phyloP scores from a whole-genome alignment of 148 eudicot species.

The Rhododendron molle region DNA sequence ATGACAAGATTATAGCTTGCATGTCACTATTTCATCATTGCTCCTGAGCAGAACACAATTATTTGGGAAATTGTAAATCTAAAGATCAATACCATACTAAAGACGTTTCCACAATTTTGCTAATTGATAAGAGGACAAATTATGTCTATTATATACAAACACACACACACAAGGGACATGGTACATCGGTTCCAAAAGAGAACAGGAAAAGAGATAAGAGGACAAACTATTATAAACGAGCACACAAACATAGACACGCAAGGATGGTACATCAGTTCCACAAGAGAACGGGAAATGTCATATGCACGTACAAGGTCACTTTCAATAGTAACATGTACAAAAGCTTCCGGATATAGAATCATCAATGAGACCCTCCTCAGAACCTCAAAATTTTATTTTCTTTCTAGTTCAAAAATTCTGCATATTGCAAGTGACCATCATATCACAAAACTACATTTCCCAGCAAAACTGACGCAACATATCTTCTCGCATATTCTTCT shows the following conservation, averaged over 20 bases:
- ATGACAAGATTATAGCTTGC: conserved; percentile 1
- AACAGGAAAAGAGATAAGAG: background rate
- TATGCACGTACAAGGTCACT: background rate
- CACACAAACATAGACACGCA: background rate
- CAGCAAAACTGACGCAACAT: background rate
- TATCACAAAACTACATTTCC: background rate
- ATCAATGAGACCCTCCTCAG: background rate
- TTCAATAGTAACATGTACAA: background rate
- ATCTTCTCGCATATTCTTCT: background rate
- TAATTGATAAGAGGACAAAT: background rate
- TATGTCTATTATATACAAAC: background rate
- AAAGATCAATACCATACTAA: background rate
- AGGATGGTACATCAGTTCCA: background rate
- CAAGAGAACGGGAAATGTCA: background rate
- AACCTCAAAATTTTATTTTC: background rate
- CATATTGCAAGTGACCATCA: background rate
- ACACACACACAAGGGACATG: background rate
- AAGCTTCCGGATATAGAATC: background rate
- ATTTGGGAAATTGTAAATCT: too few relatives aligned
- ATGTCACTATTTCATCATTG: background rate
- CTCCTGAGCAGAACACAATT: background rate
- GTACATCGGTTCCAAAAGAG: background rate
- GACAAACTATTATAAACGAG: background rate
- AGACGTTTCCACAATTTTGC: background rate
- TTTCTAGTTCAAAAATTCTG: background rate